Evolutionary conservation across 2,329 filamentous ascomycete genomes (phyloP).

Genomic region (Catunica adiposa): DNA sequence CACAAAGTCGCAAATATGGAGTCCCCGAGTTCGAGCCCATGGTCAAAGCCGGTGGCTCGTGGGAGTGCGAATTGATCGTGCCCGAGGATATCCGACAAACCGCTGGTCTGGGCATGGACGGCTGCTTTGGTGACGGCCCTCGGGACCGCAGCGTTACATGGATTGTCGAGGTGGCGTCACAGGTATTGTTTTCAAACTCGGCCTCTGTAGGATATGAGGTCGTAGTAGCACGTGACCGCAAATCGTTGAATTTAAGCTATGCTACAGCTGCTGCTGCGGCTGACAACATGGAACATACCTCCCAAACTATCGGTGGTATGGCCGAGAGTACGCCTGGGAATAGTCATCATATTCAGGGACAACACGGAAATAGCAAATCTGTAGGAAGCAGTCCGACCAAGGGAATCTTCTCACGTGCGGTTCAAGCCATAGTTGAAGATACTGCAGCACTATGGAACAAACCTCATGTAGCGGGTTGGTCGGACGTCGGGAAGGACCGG

Average conservation of each 20-base stretch:
- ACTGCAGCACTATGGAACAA: slow-evolving; percentile 84
- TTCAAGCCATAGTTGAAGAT: slow-evolving; percentile 68
- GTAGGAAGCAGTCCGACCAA: slow-evolving; percentile 22
- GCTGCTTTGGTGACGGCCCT: slow-evolving; percentile 29
- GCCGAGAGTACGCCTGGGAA: slow-evolving; percentile 17
- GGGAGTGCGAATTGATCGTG: slow-evolving; percentile 64
- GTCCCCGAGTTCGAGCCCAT: slow-evolving; percentile 89
- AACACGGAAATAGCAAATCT: slow-evolving; percentile 28
- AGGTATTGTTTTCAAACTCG: slow-evolving; percentile 83
- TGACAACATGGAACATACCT: slow-evolving; percentile 4
- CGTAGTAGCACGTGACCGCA: slow-evolving; percentile 68
- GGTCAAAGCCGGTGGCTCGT: slow-evolving; percentile 81
- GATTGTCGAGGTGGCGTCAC: slow-evolving; percentile 81
- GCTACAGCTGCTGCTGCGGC: slow-evolving; percentile 28
- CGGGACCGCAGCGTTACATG: slow-evolving; percentile 50
- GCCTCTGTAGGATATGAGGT: slow-evolving; percentile 81
- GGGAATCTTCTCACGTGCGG: slow-evolving; percentile 70
- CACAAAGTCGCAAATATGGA: slow-evolving; percentile 52
- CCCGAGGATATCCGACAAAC: slow-evolving; percentile 60
- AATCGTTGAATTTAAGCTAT: slow-evolving; percentile 53
- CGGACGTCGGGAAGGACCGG: slow-evolving; percentile 24
- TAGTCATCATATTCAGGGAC: slow-evolving; percentile 43
- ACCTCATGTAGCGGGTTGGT: slow-evolving; percentile 59
- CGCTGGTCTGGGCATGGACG: slow-evolving; percentile 32
- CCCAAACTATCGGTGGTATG: not conserved